These are phyloP conservation scores for Penicillium sp. DNA, from an alignment of 2,329 filamentous ascomycete genomes.

Conservation along the genomic window DNA sequence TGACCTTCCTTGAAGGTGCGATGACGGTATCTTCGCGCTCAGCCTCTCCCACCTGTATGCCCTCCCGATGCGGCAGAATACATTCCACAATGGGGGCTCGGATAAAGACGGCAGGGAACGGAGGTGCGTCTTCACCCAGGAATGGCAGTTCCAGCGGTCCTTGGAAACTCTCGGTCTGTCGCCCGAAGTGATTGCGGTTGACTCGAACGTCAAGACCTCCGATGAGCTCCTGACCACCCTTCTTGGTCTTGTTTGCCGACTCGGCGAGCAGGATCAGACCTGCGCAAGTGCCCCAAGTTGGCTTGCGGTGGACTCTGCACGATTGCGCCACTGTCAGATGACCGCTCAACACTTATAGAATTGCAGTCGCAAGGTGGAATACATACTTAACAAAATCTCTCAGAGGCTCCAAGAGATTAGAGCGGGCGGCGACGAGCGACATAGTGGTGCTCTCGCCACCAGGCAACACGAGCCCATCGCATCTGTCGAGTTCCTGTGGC, in stretches of 20 bases:
- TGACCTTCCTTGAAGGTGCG: slow-evolving; percentile 58
- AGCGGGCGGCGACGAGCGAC: slow-evolving; percentile 80
- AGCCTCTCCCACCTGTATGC: slow-evolving; percentile 57
- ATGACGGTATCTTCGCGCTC: slow-evolving; percentile 56
- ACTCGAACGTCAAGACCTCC: slow-evolving; percentile 89
- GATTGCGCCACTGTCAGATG: slow-evolving; percentile 24
- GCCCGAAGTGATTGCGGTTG: slow-evolving; percentile 91
- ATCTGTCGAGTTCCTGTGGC: slow-evolving; percentile 67
- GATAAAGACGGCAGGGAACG: slow-evolving; percentile 88
- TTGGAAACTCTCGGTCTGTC: slow-evolving; percentile 90
- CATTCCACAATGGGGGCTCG: slow-evolving; percentile 90
- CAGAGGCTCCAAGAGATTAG: slow-evolving; percentile 79
- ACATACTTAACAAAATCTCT: slow-evolving; percentile 86
- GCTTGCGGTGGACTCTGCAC: slow-evolving; percentile 70
- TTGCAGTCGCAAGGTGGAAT: neutral
- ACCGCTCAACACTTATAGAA: neutral
- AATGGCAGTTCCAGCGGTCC: slow-evolving; percentile 74
- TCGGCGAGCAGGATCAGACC: slow-evolving; percentile 90
- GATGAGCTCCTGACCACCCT: slow-evolving; percentile 88
- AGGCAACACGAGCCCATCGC: slow-evolving; percentile 84
- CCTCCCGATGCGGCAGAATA: slow-evolving; percentile 61
- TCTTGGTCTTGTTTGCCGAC: slow-evolving; percentile 83
- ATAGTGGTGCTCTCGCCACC: slow-evolving; percentile 96
- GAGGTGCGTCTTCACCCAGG: slow-evolving; percentile 50
- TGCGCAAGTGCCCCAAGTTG: slow-evolving; percentile 95